Evolutionary conservation across 768 basidiomycete species (phyloP), one percentile per base, ranked within the genome.

Genomic region (Amylocystis lapponica): DNA sequence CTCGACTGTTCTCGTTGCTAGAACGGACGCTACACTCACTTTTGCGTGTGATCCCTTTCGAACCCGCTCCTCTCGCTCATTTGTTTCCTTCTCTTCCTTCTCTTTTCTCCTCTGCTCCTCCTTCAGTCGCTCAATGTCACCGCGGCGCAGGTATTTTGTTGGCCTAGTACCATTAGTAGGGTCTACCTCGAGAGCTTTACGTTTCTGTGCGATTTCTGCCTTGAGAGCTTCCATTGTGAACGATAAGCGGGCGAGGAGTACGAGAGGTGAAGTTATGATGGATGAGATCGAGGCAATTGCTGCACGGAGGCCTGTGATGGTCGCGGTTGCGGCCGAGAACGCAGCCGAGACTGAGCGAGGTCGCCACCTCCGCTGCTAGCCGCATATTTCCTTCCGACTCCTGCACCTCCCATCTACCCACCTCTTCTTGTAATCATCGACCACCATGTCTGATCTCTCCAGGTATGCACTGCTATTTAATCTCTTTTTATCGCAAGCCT

Each of bases 81-180:
- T 58, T 50, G 27, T 50, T 48, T 45, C 49, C 52, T 53, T 58
- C 51, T 68, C 67, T 57, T 71, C 66, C 41, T 51, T 58, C 36
- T 63, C 63, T 45, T 69, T 69, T 22, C 64, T 57, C 30, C 69
- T 64, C 44, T 69, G 60, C 39, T 76, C 72, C 32, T 64, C 74
- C 49, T 70, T 75, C 30, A 88, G 58, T 17, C 76, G 77, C 51
- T 97, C 93, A 12, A 96, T 64, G n/a, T 98, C 95, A 14, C 87
- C 89, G 50, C 86, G 76, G 30, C 87, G 81, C 78, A 96, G 78
- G 63, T 98, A 98, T 67, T 97, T 96, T 17, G 70, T 76, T 0
- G 84, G 77, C 5, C 82, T 69, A n/a, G 59, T 54, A 31, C 58
- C 47, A 5, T 51, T 17, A 5, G 35, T 41, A 14, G 71, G 53